Evolutionary conservation across 768 basidiomycete genomes (phyloP).

Genomic region (Auriscalpium microsporum): DNA sequence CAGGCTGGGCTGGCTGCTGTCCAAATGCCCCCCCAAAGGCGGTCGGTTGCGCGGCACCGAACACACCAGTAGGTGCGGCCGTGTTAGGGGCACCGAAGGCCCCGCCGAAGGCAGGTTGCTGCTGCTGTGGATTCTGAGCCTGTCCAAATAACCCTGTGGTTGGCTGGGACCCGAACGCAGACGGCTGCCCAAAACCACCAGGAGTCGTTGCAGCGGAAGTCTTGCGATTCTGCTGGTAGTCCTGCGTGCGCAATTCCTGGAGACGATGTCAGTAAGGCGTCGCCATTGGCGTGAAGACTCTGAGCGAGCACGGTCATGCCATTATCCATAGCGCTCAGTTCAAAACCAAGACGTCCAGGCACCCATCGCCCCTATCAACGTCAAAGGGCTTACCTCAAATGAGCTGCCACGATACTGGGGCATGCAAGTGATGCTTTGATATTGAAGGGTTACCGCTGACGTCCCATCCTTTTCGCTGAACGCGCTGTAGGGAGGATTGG

Average conservation of each 20-base stretch:
- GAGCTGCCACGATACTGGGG: conserved; percentile 72
- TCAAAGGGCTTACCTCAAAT: conserved; percentile 32
- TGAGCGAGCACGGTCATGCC: too few relatives aligned
- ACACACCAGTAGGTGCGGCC: conserved; percentile 13
- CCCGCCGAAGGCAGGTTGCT: conserved; percentile 12
- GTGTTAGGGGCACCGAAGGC: conserved; percentile 12
- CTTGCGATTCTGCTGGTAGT: conserved; percentile 40
- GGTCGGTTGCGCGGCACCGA: conserved; percentile 18
- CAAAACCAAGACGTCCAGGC: too few relatives aligned
- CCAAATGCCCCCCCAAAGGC: background rate
- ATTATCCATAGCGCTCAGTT: too few relatives aligned
- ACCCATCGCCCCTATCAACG: background rate
- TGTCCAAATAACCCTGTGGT: conserved; percentile 24
- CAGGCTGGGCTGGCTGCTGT: conserved; percentile 26
- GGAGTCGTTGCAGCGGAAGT: conserved; percentile 21
- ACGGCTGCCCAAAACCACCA: conserved; percentile 23
- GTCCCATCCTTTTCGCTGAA: conserved; percentile 61
- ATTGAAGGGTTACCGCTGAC: conserved; percentile 46
- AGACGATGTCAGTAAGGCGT: background rate
- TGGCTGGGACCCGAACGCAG: conserved; percentile 25
- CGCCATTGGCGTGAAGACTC: too few relatives aligned
- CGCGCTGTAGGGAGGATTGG: conserved; percentile 52
- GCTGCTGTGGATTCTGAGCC: conserved; percentile 20
- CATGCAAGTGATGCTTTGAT: conserved; percentile 77
- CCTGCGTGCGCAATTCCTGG: conserved; percentile 40